phyloP scores from a whole-genome alignment of 2,329 filamentous ascomycete species.

The Coniochaeta ligniaria region DNA sequence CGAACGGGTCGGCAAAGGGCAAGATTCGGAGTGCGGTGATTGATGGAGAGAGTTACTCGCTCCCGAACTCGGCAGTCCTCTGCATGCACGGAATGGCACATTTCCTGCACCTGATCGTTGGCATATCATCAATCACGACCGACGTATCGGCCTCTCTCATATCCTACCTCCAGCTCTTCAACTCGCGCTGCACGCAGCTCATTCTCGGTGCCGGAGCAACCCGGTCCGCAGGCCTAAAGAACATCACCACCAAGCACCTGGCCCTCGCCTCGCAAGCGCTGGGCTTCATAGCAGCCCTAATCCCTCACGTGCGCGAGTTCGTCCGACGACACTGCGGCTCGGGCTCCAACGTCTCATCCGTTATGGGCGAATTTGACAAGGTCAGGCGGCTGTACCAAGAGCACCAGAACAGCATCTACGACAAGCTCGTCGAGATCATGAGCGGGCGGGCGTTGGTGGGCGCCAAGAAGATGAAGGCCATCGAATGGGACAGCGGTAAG shows the following conservation, averaged over 20 bases:
- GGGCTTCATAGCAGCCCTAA: conserved; percentile 77
- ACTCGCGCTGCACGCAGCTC: conserved; percentile 91
- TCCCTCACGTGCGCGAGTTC: conserved; percentile 88
- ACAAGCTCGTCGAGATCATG: conserved; percentile 93
- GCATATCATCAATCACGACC: conserved; percentile 81
- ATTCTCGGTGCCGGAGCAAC: conserved; percentile 94
- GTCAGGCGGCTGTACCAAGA: conserved; percentile 78
- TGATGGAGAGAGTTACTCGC: conserved; percentile 76
- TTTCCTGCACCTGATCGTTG: conserved; percentile 75
- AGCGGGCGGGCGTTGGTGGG: conserved; percentile 66
- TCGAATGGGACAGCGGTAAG: conserved; percentile 62
- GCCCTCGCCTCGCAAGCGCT: conserved; percentile 86
- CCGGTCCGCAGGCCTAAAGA: conserved; percentile 79
- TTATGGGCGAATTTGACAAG: conserved; percentile 84
- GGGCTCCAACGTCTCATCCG: conserved; percentile 41
- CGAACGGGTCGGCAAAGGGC: conserved; percentile 43
- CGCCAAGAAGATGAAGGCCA: conserved; percentile 64
- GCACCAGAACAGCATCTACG: conserved; percentile 83
- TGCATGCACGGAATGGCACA: conserved; percentile 76
- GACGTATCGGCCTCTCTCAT: conserved; percentile 76
- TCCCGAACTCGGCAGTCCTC: conserved; percentile 75
- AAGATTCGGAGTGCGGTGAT: conserved; percentile 68
- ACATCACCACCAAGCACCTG: conserved; percentile 93
- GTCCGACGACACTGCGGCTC: conserved; percentile 64
- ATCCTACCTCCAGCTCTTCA: conserved; percentile 87